Base-by-base conservation (phyloP, 2,329 filamentous ascomycete species). In the Cladosporium sp. region DNA sequence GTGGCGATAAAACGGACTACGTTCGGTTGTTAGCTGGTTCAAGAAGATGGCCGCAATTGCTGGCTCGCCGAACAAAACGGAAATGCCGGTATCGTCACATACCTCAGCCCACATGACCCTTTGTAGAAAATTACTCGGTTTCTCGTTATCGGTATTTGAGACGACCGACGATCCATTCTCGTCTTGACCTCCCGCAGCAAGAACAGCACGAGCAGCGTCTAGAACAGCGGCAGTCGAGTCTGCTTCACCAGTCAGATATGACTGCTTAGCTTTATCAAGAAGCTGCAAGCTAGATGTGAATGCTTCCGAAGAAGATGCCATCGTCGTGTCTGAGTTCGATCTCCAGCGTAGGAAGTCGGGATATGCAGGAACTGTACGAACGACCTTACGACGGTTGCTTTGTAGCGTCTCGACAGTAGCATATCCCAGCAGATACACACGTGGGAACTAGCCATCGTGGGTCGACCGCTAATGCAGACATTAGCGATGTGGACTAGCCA, bases 51-150 rank as follows among this genome's bases (percentile, higher is more conserved):
- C n/a, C n/a, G n/a, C n/a, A n/a, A n/a, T n/a, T n/a, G n/a, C n/a
- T n/a, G n/a, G n/a, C n/a, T n/a, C n/a, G n/a, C n/a, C n/a, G n/a
- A 21, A 18, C 5, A 51, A n/a, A 51, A 23, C 5, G 18, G 23
- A 51, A 21, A 6, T 54, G 13, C n/a, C 7, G 23, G 6, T 54
- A 13, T 28, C n/a, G n/a, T n/a, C 49, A 28, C 49, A 16, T 13
- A 54, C 49, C 49, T 57, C 53, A 32, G 53, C 53, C 53, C 53
- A 57, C 53, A 57, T 57, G 28, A 57, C 53, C 28, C 53, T 57
- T 18, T 57, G 53, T 6, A 57, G 26, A 30, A 57, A 57, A 13
- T 57, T 26, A 34, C 53, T 57, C 2, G 53, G 26, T 28, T 57
- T 57, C 53, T 57, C 53, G 5, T 57, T 2, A 21, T 30, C 2